Conservation (phyloP, 2,329 filamentous ascomycete genomes). For the Ophiognomonia clavigignenti-juglandacearum region DNA sequence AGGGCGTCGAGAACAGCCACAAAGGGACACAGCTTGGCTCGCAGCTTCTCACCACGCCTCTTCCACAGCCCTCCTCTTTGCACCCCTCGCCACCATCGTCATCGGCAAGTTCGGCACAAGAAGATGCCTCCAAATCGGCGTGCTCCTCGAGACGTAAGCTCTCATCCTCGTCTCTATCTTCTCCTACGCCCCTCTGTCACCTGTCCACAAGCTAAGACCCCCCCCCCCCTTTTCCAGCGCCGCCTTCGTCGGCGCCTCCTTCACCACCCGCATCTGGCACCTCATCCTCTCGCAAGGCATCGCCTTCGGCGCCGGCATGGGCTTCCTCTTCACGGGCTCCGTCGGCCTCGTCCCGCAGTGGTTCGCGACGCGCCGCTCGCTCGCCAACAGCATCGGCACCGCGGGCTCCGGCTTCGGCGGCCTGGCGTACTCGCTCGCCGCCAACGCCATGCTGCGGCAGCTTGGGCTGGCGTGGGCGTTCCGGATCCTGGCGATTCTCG, state of each 20-base stretch:
- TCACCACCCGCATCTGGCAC: constrained; percentile 66
- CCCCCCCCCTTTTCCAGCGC: too few relatives aligned
- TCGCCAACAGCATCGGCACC: constrained; percentile 65
- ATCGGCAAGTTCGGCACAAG: constrained; percentile 60
- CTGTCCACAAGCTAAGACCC: too few relatives aligned
- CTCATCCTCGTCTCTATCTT: neutral
- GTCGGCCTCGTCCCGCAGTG: constrained; percentile 68
- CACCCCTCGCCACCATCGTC: constrained; percentile 60
- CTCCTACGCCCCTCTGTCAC: too few relatives aligned
- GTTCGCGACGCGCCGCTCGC: constrained; percentile 63
- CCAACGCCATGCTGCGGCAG: constrained; percentile 62
- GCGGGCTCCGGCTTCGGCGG: constrained; percentile 75
- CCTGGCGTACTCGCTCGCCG: constrained; percentile 60
- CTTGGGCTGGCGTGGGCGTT: constrained; percentile 65
- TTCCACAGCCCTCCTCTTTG: constrained; percentile 55
- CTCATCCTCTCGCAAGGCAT: constrained; percentile 71
- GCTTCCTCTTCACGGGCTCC: constrained; percentile 66
- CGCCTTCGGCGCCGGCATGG: constrained; percentile 74
- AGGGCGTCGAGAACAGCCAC: too few relatives aligned
- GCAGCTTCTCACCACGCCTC: constrained; percentile 23
- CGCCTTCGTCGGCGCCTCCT: constrained; percentile 66
- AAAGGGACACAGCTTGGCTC: constrained; percentile 10
- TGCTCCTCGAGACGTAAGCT: constrained; percentile 53
- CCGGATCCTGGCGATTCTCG: constrained; percentile 58
- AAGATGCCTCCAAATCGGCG: constrained; percentile 58